A percentile compares a stretch with the other conserved stretches of the same genome.
Conservation (phyloP, 768 basidiomycete genomes). For the Megacollybia marginata region DNA sequence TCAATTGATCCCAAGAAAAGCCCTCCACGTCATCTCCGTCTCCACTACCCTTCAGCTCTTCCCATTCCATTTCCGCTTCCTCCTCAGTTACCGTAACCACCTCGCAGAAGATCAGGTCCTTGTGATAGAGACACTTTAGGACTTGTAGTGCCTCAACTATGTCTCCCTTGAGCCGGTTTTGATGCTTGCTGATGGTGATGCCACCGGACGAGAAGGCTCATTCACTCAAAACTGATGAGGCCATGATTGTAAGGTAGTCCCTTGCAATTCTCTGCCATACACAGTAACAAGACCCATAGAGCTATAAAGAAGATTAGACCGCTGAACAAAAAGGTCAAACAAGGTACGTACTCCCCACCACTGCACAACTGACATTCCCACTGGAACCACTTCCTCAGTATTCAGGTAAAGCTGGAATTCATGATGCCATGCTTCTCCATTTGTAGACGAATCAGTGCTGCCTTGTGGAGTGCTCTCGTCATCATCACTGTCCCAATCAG, state of each 20-base stretch:
- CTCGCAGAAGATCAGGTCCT: conserved; percentile 17
- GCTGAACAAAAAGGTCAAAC: neutral
- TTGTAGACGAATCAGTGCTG: conserved; percentile 4
- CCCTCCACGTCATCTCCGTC: neutral
- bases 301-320: conserved; percentile 17
- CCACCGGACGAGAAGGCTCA: too few species aligned
- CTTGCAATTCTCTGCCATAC: conserved; percentile 27
- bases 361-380: conserved; percentile 17
- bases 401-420: too few species aligned
- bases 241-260: too few species aligned
- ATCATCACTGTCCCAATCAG: conserved; percentile 3
- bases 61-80: neutral
- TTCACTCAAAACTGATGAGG: too few species aligned
- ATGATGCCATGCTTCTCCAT: conserved; percentile 10
- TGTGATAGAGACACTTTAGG: too few species aligned
- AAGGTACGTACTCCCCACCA: conserved; percentile 31
- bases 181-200: conserved; percentile 26
- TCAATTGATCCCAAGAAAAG: too few species aligned
- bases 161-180: conserved; percentile 19
- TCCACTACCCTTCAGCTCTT: neutral
- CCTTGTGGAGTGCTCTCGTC: neutral
- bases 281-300: too few species aligned
- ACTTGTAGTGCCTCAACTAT: too few species aligned
- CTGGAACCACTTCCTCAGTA: too few species aligned
- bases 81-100: neutral